A percentile compares a stretch with the other conserved stretches of the same genome.
These are phyloP conservation scores for Pythium folliculosum DNA, from an alignment of 352 stramenopile species.

Conservation along the genomic window DNA sequence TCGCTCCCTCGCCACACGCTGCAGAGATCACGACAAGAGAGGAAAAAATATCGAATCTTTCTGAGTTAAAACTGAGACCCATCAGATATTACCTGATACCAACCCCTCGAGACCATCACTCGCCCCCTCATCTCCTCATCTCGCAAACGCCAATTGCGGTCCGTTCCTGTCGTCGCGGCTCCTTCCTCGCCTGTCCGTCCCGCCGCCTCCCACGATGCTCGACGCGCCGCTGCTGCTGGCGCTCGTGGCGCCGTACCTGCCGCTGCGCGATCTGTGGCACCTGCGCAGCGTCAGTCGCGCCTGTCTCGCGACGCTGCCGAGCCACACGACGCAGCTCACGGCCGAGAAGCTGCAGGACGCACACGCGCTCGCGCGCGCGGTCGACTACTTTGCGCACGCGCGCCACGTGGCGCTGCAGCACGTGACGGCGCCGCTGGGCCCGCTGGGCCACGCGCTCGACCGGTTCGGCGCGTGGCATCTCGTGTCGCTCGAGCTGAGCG, in stretches of 20 bases:
- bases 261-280: constrained; percentile 39
- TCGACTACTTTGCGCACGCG: constrained; percentile 42
- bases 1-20: no score
- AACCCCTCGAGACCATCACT: neutral
- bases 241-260: constrained; percentile 54
- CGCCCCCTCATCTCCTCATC: neutral
- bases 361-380: constrained; percentile 29
- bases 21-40: no score
- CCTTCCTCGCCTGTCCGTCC: neutral
- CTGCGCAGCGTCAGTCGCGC: constrained; percentile 35
- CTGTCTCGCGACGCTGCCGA: constrained; percentile 34
- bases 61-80: neutral
- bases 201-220: constrained; percentile 7
- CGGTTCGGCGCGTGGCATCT: constrained; percentile 32
- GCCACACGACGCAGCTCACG: constrained; percentile 48
- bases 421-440: constrained; percentile 32
- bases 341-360: constrained; percentile 33
- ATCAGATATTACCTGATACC: neutral
- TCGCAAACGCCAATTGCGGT: neutral
- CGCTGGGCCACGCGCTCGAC: constrained; percentile 38
- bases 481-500: constrained; percentile 42
- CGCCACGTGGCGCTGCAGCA: constrained; percentile 41
- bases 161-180: neutral
- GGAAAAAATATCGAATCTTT: neutral
- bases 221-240: constrained; percentile 32